Base-by-base conservation (phyloP, 352 stramenopile species). In the Phytophthora meadii region DNA sequence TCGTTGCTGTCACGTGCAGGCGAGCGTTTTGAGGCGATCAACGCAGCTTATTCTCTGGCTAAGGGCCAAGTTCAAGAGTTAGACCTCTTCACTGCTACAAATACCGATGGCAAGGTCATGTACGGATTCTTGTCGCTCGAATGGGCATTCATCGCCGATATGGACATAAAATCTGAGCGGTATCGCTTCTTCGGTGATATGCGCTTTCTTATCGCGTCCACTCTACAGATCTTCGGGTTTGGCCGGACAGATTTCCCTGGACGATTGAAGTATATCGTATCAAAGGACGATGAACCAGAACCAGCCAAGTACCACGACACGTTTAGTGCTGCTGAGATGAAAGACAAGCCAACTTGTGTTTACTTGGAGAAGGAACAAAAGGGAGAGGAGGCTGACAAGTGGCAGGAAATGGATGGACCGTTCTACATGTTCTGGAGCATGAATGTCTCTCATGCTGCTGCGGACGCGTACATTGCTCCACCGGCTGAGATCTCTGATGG, bases 81-180 rank as follows among this genome's bases (percentile, higher is more conserved):
- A 44, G 87, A 95, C 58, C 62, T 94, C 41, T 77, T 86, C 37
- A 82, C 71, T 17, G 62, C 79, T 22, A 72, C 69, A 14, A 83
- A 88, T 54, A 66, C 65, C 47, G 59, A 79, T 28, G 56, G 77
- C 15, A 68, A 90, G 27, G 46, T 80, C 45, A 79, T 89, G 77
- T 86, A 88, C 69, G 88, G 83, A 24, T 95, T 96, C 61, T 61
- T 96, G 54, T 91, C 83, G 22, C 44, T 96, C n/a, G 83, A 93
- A 62, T 97, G 89, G 89, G 90, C 83, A 12, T 85, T 94, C 39
- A 78, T 91, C 50, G 83, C 84, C 17, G 81, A 93, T 54, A 82
- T 94, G 62, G 86, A 95, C 54, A 77, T 93, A 32, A 82, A 85
- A 49, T 90, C 76, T 12, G 87, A 95, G 74, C 56, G 59, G 14